Evolutionary conservation across 2,329 filamentous ascomycete species (phyloP).

Genomic region (Colletotrichum costaricense): DNA sequence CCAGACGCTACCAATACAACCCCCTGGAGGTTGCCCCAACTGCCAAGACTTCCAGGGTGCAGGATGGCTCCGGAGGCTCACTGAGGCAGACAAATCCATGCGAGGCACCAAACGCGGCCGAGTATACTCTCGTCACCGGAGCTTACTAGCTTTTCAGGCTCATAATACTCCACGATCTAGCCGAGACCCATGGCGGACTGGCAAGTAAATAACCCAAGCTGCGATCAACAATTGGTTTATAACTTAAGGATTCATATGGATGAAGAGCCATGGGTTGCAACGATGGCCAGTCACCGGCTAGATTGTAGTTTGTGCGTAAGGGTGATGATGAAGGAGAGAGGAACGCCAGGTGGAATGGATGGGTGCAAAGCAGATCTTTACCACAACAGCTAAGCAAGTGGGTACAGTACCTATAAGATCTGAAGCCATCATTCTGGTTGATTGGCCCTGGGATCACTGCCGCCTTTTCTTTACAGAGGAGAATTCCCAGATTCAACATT

Average conservation of each 20-base stretch:
- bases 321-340: not conserved
- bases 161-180: not conserved
- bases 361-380: conserved; percentile 3
- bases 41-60: not conserved
- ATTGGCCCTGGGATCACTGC: not conserved
- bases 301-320: not conserved
- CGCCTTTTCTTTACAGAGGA: not conserved
- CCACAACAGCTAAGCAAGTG: conserved; percentile 2
- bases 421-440: not conserved
- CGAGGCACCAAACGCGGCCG: not conserved
- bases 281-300: not conserved
- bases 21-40: not conserved
- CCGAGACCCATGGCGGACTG: not conserved
- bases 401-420: not conserved
- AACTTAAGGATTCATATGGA: not conserved
- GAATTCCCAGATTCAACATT: not conserved
- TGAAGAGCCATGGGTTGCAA: not conserved
- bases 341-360: not conserved
- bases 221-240: not conserved
- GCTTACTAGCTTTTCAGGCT: not conserved
- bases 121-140: not conserved
- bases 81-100: not conserved
- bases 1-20: not conserved
- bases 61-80: not conserved
- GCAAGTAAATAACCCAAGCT: not conserved